phyloP scores from a whole-genome alignment of 805 yeast species.

The Nakazawaea ambrosiae region DNA sequence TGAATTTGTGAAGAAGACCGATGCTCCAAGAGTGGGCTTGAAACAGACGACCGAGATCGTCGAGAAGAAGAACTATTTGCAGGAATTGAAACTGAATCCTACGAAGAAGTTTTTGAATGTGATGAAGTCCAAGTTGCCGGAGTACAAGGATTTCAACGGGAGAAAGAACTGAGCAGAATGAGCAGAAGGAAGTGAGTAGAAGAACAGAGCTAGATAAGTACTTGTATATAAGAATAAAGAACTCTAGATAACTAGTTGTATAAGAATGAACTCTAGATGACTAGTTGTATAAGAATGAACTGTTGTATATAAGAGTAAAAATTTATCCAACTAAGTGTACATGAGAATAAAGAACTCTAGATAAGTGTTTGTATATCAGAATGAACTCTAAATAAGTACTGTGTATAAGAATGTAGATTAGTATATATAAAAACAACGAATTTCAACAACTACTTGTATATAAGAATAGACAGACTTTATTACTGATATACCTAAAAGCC shows the following conservation, averaged over 20 bases:
- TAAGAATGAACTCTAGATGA: too few species aligned
- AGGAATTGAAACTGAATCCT: slow-evolving; percentile 51
- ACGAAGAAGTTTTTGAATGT: slow-evolving; percentile 55
- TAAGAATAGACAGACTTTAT: slow-evolving; percentile 1
- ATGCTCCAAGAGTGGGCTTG: slow-evolving; percentile 68
- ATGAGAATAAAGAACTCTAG: slow-evolving; percentile 2
- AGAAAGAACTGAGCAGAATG: slow-evolving; percentile 14
- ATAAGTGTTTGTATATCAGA: slow-evolving; percentile 1
- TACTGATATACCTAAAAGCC: too few species aligned
- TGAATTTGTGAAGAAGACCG: slow-evolving; percentile 66
- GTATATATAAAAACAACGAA: too few species aligned
- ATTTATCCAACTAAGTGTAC: too few species aligned
- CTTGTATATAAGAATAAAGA: slow-evolving; percentile 4
- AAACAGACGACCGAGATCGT: slow-evolving; percentile 37
- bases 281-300: neutral
- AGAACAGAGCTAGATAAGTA: too few species aligned
- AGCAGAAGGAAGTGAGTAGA: too few species aligned
- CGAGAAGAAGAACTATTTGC: slow-evolving; percentile 43
- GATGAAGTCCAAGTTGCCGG: slow-evolving; percentile 41
- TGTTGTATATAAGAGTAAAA: too few species aligned
- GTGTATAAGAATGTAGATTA: neutral
- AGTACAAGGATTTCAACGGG: slow-evolving; percentile 35
- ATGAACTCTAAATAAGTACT: too few species aligned
- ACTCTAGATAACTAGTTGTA: slow-evolving; percentile 2
- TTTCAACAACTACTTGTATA: too few species aligned